phyloP scores from a whole-genome alignment of 208 protist genomes.

The Crithidia expoeki region DNA sequence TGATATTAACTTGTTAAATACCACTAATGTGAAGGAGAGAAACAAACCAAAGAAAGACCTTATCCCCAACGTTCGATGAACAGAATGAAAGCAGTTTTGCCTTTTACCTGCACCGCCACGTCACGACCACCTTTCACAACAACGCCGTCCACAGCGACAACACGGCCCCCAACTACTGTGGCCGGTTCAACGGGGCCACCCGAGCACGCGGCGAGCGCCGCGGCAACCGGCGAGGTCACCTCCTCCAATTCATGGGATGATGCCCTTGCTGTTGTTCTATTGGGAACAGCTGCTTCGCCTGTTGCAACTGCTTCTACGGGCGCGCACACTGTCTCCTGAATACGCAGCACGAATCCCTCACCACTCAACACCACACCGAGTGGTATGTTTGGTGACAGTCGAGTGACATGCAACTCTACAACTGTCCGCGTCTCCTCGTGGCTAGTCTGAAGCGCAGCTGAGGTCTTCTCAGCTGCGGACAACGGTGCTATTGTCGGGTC shows the following conservation, averaged over 20 bases:
- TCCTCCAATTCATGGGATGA: constrained; percentile 10
- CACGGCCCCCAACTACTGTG: constrained; percentile 36
- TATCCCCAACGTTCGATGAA: constrained; percentile 1
- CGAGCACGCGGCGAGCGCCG: neutral
- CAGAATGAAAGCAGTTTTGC: constrained; percentile 17
- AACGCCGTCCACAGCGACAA: constrained; percentile 36
- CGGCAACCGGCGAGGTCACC: constrained; percentile 32
- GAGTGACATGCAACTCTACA: constrained; percentile 25
- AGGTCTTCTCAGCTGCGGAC: neutral
- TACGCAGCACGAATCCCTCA: constrained; percentile 16
- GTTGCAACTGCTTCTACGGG: neutral
- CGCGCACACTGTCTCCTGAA: constrained; percentile 17
- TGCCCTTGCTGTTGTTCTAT: too few species aligned
- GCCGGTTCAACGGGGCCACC: neutral
- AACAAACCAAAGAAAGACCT: neutral
- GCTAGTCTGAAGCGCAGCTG: neutral
- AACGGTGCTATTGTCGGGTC: neutral
- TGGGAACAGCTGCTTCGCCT: neutral
- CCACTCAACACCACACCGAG: constrained; percentile 61
- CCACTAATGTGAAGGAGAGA: neutral
- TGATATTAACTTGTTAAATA: too few species aligned
- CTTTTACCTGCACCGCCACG: constrained; percentile 39
- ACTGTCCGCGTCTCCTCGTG: neutral
- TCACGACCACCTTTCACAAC: constrained; percentile 35
- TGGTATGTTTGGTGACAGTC: constrained; percentile 17